These are phyloP conservation scores for Xanthoconium separans DNA, from an alignment of 1,284 basidiomycete genomes.

Conservation along the genomic window DNA sequence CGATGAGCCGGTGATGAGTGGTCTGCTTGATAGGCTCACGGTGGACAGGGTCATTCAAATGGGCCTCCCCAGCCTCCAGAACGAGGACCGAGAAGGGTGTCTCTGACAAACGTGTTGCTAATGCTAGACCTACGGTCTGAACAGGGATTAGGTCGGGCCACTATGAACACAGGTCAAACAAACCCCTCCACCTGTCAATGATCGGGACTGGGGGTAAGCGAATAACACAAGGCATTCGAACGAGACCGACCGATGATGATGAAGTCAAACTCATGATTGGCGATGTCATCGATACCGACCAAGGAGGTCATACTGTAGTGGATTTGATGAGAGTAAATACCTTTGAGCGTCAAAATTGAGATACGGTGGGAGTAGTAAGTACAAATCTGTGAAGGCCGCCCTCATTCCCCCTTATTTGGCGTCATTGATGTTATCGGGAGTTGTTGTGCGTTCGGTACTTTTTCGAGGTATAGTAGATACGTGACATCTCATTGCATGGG, in stretches of 20 bases:
- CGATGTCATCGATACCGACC: background rate
- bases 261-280: background rate
- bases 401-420: background rate
- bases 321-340: background rate
- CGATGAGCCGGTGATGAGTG: background rate
- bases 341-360: background rate
- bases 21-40: background rate
- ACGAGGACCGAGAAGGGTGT: background rate
- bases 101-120: slow-evolving; percentile 1
- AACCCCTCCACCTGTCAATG: background rate
- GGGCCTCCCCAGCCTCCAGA: slow-evolving; percentile 1
- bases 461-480: background rate
- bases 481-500: background rate
- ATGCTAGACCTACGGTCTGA: background rate
- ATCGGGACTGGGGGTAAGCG: background rate
- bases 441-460: background rate
- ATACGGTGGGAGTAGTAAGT: background rate
- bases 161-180: background rate
- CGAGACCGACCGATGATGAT: background rate
- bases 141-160: background rate
- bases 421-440: background rate
- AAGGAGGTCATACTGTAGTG: background rate
- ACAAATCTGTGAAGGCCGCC: background rate
- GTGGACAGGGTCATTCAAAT: background rate
- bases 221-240: background rate